These are phyloP conservation scores for Patellaria atrata DNA, from an alignment of 495 filamentous ascomycete species.

Conservation along the genomic window DNA sequence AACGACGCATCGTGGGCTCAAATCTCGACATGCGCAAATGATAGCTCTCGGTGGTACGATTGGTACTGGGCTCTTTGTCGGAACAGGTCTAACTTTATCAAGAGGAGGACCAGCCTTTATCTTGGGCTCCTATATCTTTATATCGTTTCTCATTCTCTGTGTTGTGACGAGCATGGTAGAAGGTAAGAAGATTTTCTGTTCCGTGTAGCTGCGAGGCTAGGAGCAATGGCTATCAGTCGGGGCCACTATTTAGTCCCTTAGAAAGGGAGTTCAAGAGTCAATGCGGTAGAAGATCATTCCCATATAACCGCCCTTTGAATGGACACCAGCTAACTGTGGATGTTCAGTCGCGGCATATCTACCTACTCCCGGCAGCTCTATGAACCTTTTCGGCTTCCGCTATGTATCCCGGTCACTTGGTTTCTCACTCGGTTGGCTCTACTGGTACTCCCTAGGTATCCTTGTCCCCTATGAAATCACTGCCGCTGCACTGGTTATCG, in stretches of 20 bases:
- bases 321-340: too few relatives aligned
- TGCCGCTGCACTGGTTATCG: conserved; percentile 31
- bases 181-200: too few relatives aligned
- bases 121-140: conserved; percentile 31
- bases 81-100: conserved; percentile 43
- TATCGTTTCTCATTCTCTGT: conserved; percentile 24
- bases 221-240: too few relatives aligned
- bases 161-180: conserved; percentile 25
- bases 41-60: conserved; percentile 23
- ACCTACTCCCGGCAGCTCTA: conserved; percentile 27
- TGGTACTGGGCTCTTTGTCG: conserved; percentile 47
- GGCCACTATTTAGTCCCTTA: too few relatives aligned
- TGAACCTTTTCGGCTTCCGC: conserved; percentile 31
- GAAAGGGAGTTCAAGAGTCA: too few relatives aligned
- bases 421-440: conserved; percentile 32
- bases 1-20: conserved; percentile 19
- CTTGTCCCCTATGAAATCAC: conserved; percentile 26
- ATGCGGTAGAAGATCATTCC: too few relatives aligned
- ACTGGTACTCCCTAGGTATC: conserved; percentile 28
- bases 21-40: conserved; percentile 23
- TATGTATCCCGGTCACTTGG: conserved; percentile 38
- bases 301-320: too few relatives aligned
- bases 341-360: conserved; percentile 30
- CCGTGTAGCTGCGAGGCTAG: too few relatives aligned
- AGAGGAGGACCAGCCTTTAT: conserved; percentile 49